Evolutionary conservation across 768 basidiomycete species (phyloP), one percentile per base, ranked within the genome.

Genomic region (Termitomyces sp.): DNA sequence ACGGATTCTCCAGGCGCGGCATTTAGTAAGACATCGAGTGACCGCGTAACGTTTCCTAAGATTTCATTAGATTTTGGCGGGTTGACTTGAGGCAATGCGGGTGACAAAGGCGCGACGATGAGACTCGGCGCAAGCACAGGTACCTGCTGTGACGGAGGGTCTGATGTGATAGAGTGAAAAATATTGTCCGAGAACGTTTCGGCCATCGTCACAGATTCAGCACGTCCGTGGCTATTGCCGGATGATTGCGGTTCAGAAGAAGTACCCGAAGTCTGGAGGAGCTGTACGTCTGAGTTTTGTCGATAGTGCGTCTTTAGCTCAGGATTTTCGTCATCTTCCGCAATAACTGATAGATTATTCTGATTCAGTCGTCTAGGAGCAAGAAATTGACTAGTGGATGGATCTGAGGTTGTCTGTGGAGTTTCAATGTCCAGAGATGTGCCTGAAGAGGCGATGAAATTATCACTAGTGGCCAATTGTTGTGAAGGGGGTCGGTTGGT

Each of bases 261-360:
- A 35, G 17, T 9, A 45, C 26, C 28, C 6, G 19, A 17, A n/a
- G 12, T 10, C 15, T 19, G 40, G 23, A 37, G 28, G 1, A 15
- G 15, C 35, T 31, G 35, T 44, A 28, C 5, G n/a, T 30, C 12
- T 35, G 54, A 49, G 19, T 9, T 46, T 51, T 44, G 50, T 35
- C 48, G 15, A 44, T 55, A 48, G n/a, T 47, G 28, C 14, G 38
- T 65, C 57, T 66, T 76, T 12, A 68, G 67, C 54, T 88, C 85
- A 4, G 68, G 67, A 2, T 72, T 73, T 62, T 88, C 84, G 48
- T 91, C 88, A 52, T 82, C 87, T 70, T 89, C 88, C 0, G 78
- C 82, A 54, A 89, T 89, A 53, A 86, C 76, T 30, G 87, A 90
- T 37, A 91, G 68, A 50, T 84, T 80, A 43, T 75, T 77, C 38